phyloP scores from a whole-genome alignment of 140 eudicot genomes.

The Erigeron philadelphicus region DNA sequence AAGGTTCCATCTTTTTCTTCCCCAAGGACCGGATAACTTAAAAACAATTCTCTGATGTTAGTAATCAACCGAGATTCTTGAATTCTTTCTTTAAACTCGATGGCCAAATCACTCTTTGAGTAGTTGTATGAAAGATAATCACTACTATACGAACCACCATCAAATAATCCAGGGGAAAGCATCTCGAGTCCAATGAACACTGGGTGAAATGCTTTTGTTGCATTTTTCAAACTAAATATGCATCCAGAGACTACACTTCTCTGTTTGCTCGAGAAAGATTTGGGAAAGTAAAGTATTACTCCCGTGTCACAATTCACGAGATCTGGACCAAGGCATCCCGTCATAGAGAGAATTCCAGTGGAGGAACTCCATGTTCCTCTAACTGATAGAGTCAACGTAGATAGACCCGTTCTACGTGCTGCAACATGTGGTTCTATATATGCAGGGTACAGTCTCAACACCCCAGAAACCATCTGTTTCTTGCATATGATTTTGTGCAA shows the following conservation, averaged over 20 bases:
- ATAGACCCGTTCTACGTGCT: slow-evolving; percentile 34
- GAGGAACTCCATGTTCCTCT: slow-evolving; percentile 43
- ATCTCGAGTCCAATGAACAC: slow-evolving; percentile 24
- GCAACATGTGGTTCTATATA: slow-evolving; percentile 20
- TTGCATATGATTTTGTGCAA: slow-evolving; percentile 28
- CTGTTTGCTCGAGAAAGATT: slow-evolving; percentile 34
- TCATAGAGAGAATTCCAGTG: slow-evolving; percentile 34
- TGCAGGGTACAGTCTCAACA: slow-evolving; percentile 30
- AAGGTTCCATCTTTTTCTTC: slow-evolving; percentile 11
- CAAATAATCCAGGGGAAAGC: slow-evolving; percentile 10
- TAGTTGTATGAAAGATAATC: slow-evolving; percentile 35
- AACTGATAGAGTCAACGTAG: slow-evolving; percentile 31
- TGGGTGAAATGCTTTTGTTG: slow-evolving; percentile 7
- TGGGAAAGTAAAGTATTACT: slow-evolving; percentile 30
- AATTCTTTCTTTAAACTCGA: slow-evolving; percentile 29
- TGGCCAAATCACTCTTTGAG: slow-evolving; percentile 25
- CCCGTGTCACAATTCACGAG: slow-evolving; percentile 26
- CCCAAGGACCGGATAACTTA: slow-evolving; percentile 17
- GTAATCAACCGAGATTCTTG: slow-evolving; percentile 18
- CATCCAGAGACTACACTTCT: slow-evolving; percentile 35
- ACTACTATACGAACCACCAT: slow-evolving; percentile 13
- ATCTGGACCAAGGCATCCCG: slow-evolving; percentile 30
- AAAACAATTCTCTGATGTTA: slow-evolving; percentile 18
- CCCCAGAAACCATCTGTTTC: slow-evolving; percentile 33
- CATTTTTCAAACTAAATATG: slow-evolving; percentile 26